A percentile compares a stretch with the other conserved stretches of the same genome.
These are phyloP conservation scores for Dactylellina drechsleri DNA, from an alignment of 2,329 filamentous ascomycete genomes.

Conservation along the genomic window DNA sequence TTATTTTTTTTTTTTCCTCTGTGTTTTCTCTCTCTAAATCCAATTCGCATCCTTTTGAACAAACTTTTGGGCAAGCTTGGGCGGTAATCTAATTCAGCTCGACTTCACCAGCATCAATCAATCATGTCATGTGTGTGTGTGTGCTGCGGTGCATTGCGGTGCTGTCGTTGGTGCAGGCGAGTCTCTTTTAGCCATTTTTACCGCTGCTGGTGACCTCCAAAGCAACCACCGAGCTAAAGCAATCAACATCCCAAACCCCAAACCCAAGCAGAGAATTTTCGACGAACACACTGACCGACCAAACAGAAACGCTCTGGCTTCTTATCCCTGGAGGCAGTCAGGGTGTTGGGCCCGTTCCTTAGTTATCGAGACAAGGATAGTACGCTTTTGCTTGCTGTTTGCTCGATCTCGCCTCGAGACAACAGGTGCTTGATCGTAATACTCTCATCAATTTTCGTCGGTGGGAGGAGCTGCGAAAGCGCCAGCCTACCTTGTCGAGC, in stretches of 20 bases:
- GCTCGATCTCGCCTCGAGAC: constrained; percentile 18
- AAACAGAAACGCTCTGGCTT: constrained; percentile 51
- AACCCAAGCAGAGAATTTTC: constrained; percentile 20
- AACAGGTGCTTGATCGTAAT: too few relatives aligned
- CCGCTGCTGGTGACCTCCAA: constrained; percentile 27
- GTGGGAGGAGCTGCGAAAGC: constrained; percentile 20
- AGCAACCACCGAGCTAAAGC: constrained; percentile 13
- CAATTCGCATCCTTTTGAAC: constrained; percentile 15
- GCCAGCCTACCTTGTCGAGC: constrained; percentile 39
- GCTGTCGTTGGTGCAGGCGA: neutral
- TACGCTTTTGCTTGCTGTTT: constrained; percentile 39
- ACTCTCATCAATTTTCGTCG: too few relatives aligned
- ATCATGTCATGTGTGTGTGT: too few relatives aligned
- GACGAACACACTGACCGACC: constrained; percentile 28
- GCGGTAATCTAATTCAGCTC: constrained; percentile 6
- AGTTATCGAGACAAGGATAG: constrained; percentile 19
- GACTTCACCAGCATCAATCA: constrained; percentile 1
- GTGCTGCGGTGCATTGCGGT: too few relatives aligned
- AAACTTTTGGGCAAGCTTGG: constrained; percentile 14
- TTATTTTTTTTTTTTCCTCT: neutral
- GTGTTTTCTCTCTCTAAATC: constrained; percentile 9
- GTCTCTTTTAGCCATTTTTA: constrained; percentile 39
- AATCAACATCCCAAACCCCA: constrained; percentile 25
- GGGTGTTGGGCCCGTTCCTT: constrained; percentile 30
- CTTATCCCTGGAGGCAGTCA: constrained; percentile 48